phyloP scores from a whole-genome alignment of 129 eudicot species.

The Mikania micrantha region DNA sequence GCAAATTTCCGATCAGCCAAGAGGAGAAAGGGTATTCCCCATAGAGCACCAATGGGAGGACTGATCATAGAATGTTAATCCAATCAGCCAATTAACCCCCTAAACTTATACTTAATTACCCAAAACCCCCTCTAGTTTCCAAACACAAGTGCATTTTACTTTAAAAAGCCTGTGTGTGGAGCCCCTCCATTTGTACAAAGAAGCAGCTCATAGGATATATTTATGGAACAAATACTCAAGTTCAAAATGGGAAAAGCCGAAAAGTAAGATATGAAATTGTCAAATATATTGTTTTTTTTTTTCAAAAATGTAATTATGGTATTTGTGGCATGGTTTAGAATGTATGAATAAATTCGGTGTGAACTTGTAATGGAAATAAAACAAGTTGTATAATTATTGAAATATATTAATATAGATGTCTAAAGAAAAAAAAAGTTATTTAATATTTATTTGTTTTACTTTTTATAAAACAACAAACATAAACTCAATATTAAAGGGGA shows the following conservation, averaged over 20 bases:
- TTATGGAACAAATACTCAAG: conserved; percentile 6
- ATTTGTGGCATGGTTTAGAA: conserved; percentile 16
- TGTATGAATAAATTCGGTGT: conserved; percentile 16
- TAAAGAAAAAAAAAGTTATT: no score
- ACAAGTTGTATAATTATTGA: neutral
- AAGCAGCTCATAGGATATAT: conserved; percentile 39
- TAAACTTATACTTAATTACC: conserved; percentile 20
- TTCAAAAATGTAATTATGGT: conserved; percentile 40
- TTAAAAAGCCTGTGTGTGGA: conserved; percentile 35
- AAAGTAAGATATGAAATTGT: no score
- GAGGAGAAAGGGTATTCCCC: conserved; percentile 95
- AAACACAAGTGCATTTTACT: conserved; percentile 37
- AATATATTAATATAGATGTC: neutral
- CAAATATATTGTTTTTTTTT: conserved; percentile 23
- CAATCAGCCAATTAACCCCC: conserved; percentile 1
- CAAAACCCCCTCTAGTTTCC: conserved; percentile 18
- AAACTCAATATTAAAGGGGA: no score
- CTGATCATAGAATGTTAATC: conserved; percentile 43
- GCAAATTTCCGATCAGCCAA: conserved; percentile 53
- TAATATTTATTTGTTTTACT: no score
- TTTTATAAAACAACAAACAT: no score
- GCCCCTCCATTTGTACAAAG: conserved; percentile 41
- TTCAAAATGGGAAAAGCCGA: conserved; percentile 22
- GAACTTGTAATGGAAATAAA: conserved; percentile 22
- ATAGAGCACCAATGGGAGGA: conserved; percentile 91